phyloP scores from a whole-genome alignment of 2,329 filamentous ascomycete species.

The Myriangium duriaei region DNA sequence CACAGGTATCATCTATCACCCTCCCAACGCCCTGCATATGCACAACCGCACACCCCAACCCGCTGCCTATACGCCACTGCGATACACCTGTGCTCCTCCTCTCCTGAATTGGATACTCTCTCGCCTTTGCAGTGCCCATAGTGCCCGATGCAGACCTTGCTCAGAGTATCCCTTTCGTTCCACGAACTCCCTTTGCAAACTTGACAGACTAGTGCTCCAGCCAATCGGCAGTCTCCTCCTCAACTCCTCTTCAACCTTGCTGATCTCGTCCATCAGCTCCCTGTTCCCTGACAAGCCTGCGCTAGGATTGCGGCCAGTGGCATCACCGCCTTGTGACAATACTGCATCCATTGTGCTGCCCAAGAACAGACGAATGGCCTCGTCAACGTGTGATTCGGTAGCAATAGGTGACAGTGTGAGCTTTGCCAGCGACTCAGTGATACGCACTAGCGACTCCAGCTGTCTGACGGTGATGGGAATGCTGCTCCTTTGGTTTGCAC shows the following conservation, averaged over 20 bases:
- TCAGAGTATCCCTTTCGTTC: conserved; percentile 85
- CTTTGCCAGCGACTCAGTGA: conserved; percentile 91
- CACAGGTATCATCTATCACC: conserved; percentile 6
- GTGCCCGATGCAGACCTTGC: conserved; percentile 66
- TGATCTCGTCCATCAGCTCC: conserved; percentile 82
- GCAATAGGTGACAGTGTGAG: conserved; percentile 75
- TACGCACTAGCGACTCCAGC: conserved; percentile 91
- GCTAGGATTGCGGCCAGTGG: conserved; percentile 50
- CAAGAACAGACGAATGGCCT: conserved; percentile 92
- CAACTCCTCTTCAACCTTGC: conserved; percentile 78
- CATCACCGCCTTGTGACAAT: conserved; percentile 23
- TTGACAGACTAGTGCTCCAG: conserved; percentile 85
- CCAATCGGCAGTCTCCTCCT: conserved; percentile 76
- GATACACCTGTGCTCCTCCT: conserved; percentile 61
- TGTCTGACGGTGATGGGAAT: conserved; percentile 98
- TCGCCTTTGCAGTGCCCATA: conserved; percentile 75
- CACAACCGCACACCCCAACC: no score
- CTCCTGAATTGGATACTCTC: conserved; percentile 77
- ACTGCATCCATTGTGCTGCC: conserved; percentile 97
- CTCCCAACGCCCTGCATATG: conserved; percentile 1
- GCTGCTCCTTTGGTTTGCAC: conserved; percentile 78
- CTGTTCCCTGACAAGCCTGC: conserved; percentile 63
- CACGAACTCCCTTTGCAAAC: conserved; percentile 78
- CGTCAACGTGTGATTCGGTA: conserved; percentile 84
- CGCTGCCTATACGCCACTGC: conserved; percentile 48